These are phyloP conservation scores for Grifola frondosa DNA, from an alignment of 1,284 basidiomycete genomes.

Conservation along the genomic window DNA sequence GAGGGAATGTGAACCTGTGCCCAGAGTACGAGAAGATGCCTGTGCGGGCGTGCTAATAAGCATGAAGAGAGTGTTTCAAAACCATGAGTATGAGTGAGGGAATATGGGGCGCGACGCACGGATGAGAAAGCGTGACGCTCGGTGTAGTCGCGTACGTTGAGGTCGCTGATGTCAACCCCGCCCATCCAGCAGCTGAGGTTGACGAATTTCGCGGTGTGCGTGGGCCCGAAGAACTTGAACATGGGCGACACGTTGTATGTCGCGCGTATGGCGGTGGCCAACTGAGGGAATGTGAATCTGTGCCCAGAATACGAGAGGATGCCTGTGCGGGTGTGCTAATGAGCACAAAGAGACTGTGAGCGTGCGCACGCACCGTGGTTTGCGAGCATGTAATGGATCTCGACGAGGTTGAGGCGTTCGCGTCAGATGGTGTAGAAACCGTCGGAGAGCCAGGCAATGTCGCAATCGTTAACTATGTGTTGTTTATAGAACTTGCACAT, in stretches of 20 bases:
- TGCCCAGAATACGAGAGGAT: conserved; percentile 66
- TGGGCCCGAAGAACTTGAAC: conserved; percentile 64
- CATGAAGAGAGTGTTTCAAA: no score
- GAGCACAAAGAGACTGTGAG: not conserved
- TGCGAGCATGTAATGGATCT: conserved; percentile 70
- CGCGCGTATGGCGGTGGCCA: conserved; percentile 44
- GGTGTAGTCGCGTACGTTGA: conserved; percentile 72
- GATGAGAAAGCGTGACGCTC: conserved; percentile 76
- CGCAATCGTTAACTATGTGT: no score
- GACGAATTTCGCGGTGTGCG: conserved; percentile 57
- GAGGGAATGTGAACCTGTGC: conserved; percentile 62
- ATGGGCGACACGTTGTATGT: conserved; percentile 70
- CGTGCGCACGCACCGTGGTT: conserved; percentile 55
- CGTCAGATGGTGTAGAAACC: conserved; percentile 43
- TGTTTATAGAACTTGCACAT: no score
- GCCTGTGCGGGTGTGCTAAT: conserved; percentile 39
- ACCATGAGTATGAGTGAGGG: not conserved
- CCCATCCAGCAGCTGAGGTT: conserved; percentile 54
- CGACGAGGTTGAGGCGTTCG: conserved; percentile 47
- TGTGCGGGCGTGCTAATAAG: conserved; percentile 26
- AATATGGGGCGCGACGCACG: conserved; percentile 39
- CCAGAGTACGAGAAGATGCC: conserved; percentile 70
- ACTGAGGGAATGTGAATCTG: conserved; percentile 63
- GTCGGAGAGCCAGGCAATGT: no score
- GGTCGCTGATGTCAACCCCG: conserved; percentile 61